Percentiles rank a stretch among this genome's conserved stretches.
Conservation (phyloP, 352 stramenopile species). For the Pilasporangium apinafurcum region DNA sequence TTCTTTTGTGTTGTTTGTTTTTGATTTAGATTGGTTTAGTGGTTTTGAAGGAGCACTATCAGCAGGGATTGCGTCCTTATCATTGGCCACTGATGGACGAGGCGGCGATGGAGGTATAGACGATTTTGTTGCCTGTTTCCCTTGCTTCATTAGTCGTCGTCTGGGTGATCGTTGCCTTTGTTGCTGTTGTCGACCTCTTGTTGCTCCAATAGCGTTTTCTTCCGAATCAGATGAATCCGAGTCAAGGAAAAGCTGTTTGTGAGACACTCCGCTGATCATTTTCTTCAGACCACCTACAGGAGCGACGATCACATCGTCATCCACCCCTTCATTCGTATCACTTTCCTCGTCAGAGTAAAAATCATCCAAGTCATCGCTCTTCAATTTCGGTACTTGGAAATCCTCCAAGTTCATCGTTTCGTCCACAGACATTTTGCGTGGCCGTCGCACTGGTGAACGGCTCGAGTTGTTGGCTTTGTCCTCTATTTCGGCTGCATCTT, state of each 20-base stretch:
- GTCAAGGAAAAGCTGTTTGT: conserved; percentile 74
- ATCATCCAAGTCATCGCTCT: conserved; percentile 51
- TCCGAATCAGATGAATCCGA: conserved; percentile 54
- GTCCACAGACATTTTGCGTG: conserved; percentile 13
- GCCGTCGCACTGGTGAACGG: no score
- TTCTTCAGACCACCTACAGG: conserved; percentile 17
- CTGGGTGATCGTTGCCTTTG: not conserved
- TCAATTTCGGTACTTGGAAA: conserved; percentile 60
- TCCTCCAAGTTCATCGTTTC: conserved; percentile 61
- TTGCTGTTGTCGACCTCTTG: not conserved
- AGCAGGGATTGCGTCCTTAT: no score
- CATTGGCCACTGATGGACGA: no score
- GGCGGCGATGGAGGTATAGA: not conserved
- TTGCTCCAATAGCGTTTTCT: no score
- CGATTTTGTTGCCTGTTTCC: not conserved
- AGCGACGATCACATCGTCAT: conserved; percentile 57
- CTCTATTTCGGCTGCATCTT: conserved; percentile 12
- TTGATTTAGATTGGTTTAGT: not conserved
- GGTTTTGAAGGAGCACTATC: not conserved
- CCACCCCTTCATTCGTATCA: conserved; percentile 22
- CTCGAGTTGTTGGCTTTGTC: no score
- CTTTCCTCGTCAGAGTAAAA: conserved; percentile 82
- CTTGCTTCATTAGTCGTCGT: not conserved
- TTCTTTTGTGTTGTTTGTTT: not conserved
- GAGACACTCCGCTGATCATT: conserved; percentile 23